Percentiles rank a stretch among this genome's conserved stretches.
phyloP scores from a whole-genome alignment of 1,284 basidiomycete genomes.

The Rhodotorula sp. region DNA sequence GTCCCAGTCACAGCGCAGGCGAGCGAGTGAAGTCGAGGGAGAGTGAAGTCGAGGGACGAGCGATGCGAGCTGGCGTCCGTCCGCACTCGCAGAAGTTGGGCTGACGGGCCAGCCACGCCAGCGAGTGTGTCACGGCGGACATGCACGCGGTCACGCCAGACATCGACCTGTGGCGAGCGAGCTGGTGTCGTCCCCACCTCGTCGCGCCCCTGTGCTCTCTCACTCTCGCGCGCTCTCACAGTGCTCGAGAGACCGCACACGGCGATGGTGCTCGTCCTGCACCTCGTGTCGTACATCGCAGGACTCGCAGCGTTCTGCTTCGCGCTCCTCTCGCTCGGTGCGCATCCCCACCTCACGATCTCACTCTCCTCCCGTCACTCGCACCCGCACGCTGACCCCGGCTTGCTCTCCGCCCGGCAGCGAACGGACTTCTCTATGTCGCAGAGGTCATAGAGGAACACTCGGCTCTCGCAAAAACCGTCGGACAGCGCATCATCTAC shows the following conservation, averaged over 20 bases:
- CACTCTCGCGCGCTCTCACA: too few species aligned
- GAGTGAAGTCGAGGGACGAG: too few species aligned
- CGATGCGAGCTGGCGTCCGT: too few species aligned
- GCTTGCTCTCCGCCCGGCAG: constrained; percentile 51
- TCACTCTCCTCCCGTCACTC: constrained; percentile 13
- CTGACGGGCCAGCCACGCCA: too few species aligned
- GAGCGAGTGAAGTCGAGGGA: too few species aligned
- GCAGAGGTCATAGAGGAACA: constrained; percentile 94
- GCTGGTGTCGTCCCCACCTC: too few species aligned
- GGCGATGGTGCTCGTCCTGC: constrained; percentile 43
- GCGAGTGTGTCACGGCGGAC: too few species aligned
- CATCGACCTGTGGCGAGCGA: too few species aligned
- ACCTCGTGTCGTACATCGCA: constrained; percentile 58
- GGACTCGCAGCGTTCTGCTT: constrained; percentile 69
- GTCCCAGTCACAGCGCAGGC: too few species aligned
- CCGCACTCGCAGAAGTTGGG: too few species aligned
- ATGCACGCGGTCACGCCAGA: too few species aligned
- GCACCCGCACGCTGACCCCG: not conserved
- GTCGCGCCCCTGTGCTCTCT: not conserved
- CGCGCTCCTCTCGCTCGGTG: constrained; percentile 74
- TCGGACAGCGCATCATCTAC: constrained; percentile 79
- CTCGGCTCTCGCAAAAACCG: constrained; percentile 68
- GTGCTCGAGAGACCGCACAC: too few species aligned
- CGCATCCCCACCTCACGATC: constrained; percentile 42
- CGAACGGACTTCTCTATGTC: constrained; percentile 75